Base-by-base conservation (phyloP, 176 grass and related monocot species). In the Zoysia pacifica region DNA sequence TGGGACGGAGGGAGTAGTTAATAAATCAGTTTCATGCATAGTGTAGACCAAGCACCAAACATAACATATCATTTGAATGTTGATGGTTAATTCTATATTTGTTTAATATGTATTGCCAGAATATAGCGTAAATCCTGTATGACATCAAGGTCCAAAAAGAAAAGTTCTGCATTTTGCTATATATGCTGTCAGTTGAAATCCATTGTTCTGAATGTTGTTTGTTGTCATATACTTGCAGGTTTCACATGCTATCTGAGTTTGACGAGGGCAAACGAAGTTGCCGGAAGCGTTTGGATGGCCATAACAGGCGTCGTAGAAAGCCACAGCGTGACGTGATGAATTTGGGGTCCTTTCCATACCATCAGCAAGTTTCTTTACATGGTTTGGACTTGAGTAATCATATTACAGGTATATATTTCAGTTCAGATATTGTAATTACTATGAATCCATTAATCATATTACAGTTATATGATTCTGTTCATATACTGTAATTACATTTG, bases 191-290 rank as follows among this genome's bases (percentile, higher is more conserved):
- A 70, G 28, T 39, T 48, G 13, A 48, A 73, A 67, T 7, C 7
- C 36, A 5, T 67, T 74, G 4, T 67, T 4, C 11, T 59, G 16
- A 86, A 69, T 12, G 59, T 52, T 52, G 18, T 69, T 74, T 13
- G 2, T 46, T 20, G 56, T 71, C 51, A 59, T 67, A 6, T 59
- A 69, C 47, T 39, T 38, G 48, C 53, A 97, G 93, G 51, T 97
- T 97, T 83, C 93, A 97, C 78, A 88, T 91, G 74, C 73, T 97
- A 10, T 55, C 78, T 0, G 91, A 97, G 62, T 97, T 97, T 59
- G 93, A 97, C 16, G 88, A 97, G 70, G 88, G 84, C 38, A 97
- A 97, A 81, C 82, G 88, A 81, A 97, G 94, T 81, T 97, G 94
- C 14, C 77, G 94, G 59, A 97, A 97, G 56, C 87, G 94, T 41